Conservation (phyloP, 2,329 filamentous ascomycete genomes). For the Alternaria brassicae region DNA sequence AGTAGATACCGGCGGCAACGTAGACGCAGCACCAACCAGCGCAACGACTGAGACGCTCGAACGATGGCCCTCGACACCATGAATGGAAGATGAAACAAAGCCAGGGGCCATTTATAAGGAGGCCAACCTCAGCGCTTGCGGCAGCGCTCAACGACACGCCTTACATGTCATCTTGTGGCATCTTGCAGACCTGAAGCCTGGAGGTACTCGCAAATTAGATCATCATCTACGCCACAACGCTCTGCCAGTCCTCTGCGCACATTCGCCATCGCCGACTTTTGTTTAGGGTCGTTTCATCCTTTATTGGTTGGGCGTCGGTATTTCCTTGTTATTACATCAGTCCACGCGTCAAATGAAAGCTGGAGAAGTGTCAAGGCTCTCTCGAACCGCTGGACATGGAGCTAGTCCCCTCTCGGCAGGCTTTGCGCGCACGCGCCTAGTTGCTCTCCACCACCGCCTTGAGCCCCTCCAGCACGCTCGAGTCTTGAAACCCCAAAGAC, state of each 20-base stretch:
- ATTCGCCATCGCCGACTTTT: constrained; percentile 11
- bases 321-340: not conserved
- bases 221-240: constrained; percentile 25
- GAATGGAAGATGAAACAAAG: constrained; percentile 40
- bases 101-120: constrained; percentile 34
- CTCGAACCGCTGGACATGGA: constrained; percentile 21
- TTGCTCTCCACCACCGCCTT: constrained; percentile 27
- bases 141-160: constrained; percentile 14
- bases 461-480: constrained; percentile 34
- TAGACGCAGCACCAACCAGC: constrained; percentile 22
- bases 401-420: constrained; percentile 40
- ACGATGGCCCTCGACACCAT: constrained; percentile 35
- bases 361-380: constrained; percentile 15
- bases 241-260: constrained; percentile 9
- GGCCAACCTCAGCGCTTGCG: constrained; percentile 41
- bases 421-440: constrained; percentile 41
- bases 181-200: not conserved
- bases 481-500: constrained; percentile 35
- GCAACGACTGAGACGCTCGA: constrained; percentile 31
- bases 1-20: constrained; percentile 17
- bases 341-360: constrained; percentile 14
- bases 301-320: constrained; percentile 9
- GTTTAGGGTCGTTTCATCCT: not conserved
- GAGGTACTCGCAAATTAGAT: not conserved
- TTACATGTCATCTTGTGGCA: constrained; percentile 22